phyloP scores from a whole-genome alignment of 495 filamentous ascomycete species.

The Hamigera avellanea region DNA sequence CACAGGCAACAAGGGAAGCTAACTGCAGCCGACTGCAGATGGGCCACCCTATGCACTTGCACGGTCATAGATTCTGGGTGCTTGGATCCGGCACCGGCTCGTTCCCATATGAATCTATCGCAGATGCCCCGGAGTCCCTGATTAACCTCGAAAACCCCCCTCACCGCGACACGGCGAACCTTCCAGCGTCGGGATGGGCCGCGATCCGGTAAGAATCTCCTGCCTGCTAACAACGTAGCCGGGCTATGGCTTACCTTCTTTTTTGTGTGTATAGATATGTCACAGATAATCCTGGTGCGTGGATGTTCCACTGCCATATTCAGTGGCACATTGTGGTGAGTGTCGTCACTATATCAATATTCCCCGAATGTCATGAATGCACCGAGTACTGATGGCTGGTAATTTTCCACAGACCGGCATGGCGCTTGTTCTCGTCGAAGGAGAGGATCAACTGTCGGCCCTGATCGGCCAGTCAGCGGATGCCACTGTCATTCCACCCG shows the following conservation, averaged over 20 bases:
- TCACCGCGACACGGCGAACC: too few relatives aligned
- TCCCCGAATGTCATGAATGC: background rate
- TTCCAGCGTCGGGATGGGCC: too few relatives aligned
- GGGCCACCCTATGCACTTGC: slow-evolving; percentile 11
- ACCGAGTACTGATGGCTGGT: background rate
- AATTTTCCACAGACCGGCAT: background rate
- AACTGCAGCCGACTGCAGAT: too few relatives aligned
- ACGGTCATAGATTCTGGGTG: slow-evolving; percentile 15
- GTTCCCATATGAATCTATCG: too few relatives aligned
- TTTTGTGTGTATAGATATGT: too few relatives aligned
- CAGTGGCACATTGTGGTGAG: slow-evolving; percentile 41
- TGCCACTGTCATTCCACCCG: too few relatives aligned
- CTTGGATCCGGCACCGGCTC: slow-evolving; percentile 10
- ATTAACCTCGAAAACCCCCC: too few relatives aligned
- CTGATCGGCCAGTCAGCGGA: background rate
- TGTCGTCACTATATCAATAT: background rate
- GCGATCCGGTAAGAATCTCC: too few relatives aligned
- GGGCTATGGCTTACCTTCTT: too few relatives aligned
- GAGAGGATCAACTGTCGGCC: background rate
- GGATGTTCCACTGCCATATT: slow-evolving; percentile 45
- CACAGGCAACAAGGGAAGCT: too few relatives aligned
- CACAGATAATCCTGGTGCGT: slow-evolving; percentile 39
- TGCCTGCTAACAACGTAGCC: too few relatives aligned
- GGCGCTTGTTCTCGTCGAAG: background rate
- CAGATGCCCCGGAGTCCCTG: too few relatives aligned